Percentiles rank a stretch among this genome's conserved stretches.
These are phyloP conservation scores for Xylaria sp. DNA, from an alignment of 2,329 filamentous ascomycete genomes.

Conservation along the genomic window DNA sequence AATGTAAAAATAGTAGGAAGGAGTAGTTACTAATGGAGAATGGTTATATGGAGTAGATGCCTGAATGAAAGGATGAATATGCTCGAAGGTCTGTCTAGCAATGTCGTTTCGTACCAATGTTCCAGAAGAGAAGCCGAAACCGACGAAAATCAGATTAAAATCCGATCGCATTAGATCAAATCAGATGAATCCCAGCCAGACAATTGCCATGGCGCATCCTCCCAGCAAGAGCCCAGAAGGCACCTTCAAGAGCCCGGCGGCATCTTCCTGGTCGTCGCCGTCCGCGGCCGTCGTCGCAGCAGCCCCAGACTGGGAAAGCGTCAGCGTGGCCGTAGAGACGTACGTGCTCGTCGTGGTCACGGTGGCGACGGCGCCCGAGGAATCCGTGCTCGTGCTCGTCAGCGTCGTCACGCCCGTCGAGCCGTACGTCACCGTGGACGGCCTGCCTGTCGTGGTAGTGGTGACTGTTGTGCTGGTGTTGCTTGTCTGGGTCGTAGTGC, in stretches of 20 bases:
- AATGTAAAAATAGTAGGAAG: background rate
- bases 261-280: constrained; percentile 12
- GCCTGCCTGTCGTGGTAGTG: background rate
- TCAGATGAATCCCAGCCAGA: constrained; percentile 14
- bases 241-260: constrained; percentile 4
- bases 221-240: background rate
- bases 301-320: background rate
- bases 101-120: background rate
- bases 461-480: constrained; percentile 3
- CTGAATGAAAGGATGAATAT: background rate
- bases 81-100: background rate
- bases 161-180: too few species aligned
- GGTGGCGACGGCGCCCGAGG: constrained; percentile 10
- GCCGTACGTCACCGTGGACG: constrained; percentile 1
- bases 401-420: constrained; percentile 26
- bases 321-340: constrained; percentile 29
- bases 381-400: constrained; percentile 20
- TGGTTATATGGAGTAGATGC: background rate
- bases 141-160: background rate
- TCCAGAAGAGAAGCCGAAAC: background rate
- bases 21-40: background rate
- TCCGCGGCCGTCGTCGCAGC: background rate
- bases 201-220: background rate
- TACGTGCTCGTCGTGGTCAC: constrained; percentile 28
- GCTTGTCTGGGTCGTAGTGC: background rate